phyloP scores from a whole-genome alignment of 805 yeast genomes.

The Wickerhamiella shivajii region DNA sequence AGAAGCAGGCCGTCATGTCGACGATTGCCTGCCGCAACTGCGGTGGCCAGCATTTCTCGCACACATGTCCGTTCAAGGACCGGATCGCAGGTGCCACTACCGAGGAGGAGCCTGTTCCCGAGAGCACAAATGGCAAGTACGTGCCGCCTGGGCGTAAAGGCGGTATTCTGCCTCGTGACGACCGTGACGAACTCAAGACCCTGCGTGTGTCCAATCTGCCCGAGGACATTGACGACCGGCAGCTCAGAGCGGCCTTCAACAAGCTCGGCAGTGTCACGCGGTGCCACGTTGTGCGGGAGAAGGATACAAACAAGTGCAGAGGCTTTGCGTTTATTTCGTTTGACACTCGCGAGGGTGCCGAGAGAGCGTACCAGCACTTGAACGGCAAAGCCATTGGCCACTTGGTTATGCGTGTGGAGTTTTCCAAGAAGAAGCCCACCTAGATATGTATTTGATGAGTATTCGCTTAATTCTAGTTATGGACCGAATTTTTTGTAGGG shows the following conservation, averaged over 20 bases:
- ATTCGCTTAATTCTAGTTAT: too few species aligned
- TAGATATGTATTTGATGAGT: too few species aligned
- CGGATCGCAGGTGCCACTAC: slow-evolving; percentile 46
- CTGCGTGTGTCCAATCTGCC: slow-evolving; percentile 85
- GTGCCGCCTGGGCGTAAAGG: slow-evolving; percentile 43
- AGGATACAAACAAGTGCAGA: slow-evolving; percentile 85
- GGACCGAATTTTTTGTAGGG: too few species aligned
- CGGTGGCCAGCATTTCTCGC: slow-evolving; percentile 86
- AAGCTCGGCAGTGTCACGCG: slow-evolving; percentile 51
- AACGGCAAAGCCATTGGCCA: slow-evolving; percentile 89
- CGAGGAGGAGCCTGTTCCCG: slow-evolving; percentile 21
- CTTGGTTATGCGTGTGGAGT: slow-evolving; percentile 47
- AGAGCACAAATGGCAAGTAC: slow-evolving; percentile 30
- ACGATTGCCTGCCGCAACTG: slow-evolving; percentile 66
- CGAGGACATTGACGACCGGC: slow-evolving; percentile 67
- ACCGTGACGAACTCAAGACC: slow-evolving; percentile 76
- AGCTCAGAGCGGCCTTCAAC: slow-evolving; percentile 59
- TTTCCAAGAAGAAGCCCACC: slow-evolving; percentile 23
- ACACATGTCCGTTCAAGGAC: slow-evolving; percentile 92
- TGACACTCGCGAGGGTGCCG: slow-evolving; percentile 47
- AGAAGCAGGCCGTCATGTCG: slow-evolving; percentile 31
- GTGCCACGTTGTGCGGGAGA: slow-evolving; percentile 73
- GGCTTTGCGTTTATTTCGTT: slow-evolving; percentile 90
- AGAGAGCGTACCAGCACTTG: slow-evolving; percentile 56
- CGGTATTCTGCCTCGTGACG: slow-evolving; percentile 27